These are phyloP conservation scores for Parastagonospora nodorum DNA, from an alignment of 2,329 filamentous ascomycete species.

Conservation along the genomic window DNA sequence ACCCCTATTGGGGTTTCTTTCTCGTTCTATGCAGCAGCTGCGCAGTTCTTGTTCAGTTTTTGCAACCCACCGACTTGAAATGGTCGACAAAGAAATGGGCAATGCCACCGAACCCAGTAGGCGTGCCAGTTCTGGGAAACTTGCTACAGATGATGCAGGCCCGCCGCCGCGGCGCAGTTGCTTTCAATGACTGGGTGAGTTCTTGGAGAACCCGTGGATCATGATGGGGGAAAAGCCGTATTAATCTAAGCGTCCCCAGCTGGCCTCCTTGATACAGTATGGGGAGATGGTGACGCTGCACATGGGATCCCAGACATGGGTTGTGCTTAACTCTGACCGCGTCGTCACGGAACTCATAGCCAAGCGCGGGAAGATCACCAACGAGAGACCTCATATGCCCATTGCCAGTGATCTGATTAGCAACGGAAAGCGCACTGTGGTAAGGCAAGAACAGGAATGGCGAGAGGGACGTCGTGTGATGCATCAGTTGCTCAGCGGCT, in stretches of 20 bases:
- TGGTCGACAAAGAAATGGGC: conserved; percentile 1
- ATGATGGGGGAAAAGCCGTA: background rate
- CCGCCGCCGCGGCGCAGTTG: background rate
- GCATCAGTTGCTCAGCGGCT: conserved; percentile 47
- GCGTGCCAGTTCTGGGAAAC: background rate
- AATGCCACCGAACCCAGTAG: background rate
- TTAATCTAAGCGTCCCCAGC: background rate
- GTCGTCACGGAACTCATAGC: conserved; percentile 49
- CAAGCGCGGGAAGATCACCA: conserved; percentile 43
- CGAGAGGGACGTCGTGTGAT: conserved; percentile 47
- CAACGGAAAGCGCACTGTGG: conserved; percentile 36
- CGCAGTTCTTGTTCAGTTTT: background rate
- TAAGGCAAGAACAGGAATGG: conserved; percentile 44
- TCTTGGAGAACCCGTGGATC: background rate
- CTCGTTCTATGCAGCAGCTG: background rate
- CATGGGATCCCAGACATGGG: conserved; percentile 48
- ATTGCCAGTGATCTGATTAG: conserved; percentile 48
- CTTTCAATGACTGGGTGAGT: conserved; percentile 1
- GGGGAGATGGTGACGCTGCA: conserved; percentile 42
- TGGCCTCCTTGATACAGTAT: conserved; percentile 14
- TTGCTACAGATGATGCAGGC: conserved; percentile 1
- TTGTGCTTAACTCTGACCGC: conserved; percentile 50
- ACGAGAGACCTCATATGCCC: conserved; percentile 41
- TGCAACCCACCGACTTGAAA: conserved; percentile 1
- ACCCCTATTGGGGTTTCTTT: background rate